Base-by-base conservation (phyloP, 345 rosid species). In the Arabidopsis suecica region DNA sequence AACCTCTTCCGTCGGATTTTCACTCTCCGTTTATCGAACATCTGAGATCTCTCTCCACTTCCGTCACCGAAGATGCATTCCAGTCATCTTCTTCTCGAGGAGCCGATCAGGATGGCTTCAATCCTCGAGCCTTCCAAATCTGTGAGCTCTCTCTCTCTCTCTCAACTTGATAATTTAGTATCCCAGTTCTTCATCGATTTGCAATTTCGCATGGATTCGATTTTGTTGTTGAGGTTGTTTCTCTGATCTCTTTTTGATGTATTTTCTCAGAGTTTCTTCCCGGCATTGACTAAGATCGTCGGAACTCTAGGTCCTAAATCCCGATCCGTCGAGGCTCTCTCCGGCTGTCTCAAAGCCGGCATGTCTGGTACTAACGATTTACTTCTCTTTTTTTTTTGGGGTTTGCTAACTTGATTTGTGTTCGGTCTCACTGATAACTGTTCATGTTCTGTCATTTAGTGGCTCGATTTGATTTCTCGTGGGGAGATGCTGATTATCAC, bases 71-170 rank as follows among this genome's bases (percentile, higher is more conserved):
- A 76, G 71, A 95, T 95, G 99, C 99, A 95, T 79, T 86, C 99
- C 2, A 86, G 85, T 71, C 96, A 94, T 86, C 77, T 94, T 83
- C 97, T 94, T 67, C 93, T 90, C 32, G 98, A 94, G 72, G 98
- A 91, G 91, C 98, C 98, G 3, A 94, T 94, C 74, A 83, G 98
- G 92, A 94, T 94, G 98, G 97, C 95, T 76, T 88, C 96, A 45
- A 90, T 94, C 75, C 96, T 94, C 77, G 97, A 94, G 83, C 90
- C 98, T 36, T 90, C 99, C 38, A 95, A 95, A 80, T 69, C 91
- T n/a, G 97, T 95, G 41, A 89, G 87, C 66, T 33, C 44, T 61
- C 50, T 32, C 63, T 51, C 20, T 22, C 42, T 32, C 8, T 58
- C 44, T 36, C 16, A n/a, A 14, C 12, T 64, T 14, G 16, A 34